Evolutionary conservation across 2,329 filamentous ascomycete species (phyloP), one percentile per base, ranked within the genome.

Genomic region (Aspergillus costaricaensis): DNA sequence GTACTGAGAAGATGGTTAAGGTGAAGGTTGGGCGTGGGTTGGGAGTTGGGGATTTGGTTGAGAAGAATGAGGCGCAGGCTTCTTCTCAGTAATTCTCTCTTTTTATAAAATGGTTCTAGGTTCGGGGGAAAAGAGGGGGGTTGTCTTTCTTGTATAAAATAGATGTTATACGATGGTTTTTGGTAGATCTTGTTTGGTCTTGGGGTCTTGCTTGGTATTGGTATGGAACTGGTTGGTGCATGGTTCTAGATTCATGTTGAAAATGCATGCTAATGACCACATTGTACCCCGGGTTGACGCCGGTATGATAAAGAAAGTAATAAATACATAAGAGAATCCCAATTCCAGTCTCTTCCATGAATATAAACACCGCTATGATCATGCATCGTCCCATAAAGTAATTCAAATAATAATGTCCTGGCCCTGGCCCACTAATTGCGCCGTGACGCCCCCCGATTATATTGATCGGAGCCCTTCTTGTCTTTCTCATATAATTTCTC

Each of bases 21-120:
- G 91, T 96, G 62, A 93, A 92, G 79, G 90, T 97, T 54, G 93
- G 93, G 15, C 82, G 92, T 69, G 85, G 83, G 0, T 74, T 96
- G 53, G 93, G 93, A 2, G 92, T 96, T 0, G 90, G 88, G 2
- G 80, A 83, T 68, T 69, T 83, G 69, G 80, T 83, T 21, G 81
- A 83, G 72, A 77, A 74, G 69, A 81, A 80, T 70, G 80, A 81
- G 68, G 66, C 67, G 58, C 68, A 70, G 60, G 38, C 57, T 30
- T 41, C 49, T 43, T 43, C 17, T 19, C 4, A 14, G 41, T 43
- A 21, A 1, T 14, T 21, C 4, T 43, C 17, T 21, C 10, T 8
- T 5, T 43, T 8, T 8, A 27, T 8, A 27, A 27, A 27, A 27
- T 8, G 25, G 25, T 43, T 21, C 8, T 15, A 19, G 39, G 17